Conservation (phyloP, 1,284 basidiomycete genomes). For the Cutaneotrichosporon mucoides region DNA sequence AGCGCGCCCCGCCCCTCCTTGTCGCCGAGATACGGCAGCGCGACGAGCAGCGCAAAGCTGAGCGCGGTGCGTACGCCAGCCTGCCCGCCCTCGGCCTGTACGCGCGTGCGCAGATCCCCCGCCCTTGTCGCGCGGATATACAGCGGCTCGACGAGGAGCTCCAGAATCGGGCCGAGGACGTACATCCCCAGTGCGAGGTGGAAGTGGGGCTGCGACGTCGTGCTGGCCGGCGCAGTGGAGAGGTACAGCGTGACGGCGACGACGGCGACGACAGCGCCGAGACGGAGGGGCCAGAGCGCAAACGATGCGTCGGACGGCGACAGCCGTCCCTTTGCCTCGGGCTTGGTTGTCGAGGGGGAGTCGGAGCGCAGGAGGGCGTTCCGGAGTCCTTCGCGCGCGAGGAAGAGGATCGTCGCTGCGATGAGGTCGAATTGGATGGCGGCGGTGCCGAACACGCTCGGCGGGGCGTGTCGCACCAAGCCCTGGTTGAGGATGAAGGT, state of each 20-base stretch:
- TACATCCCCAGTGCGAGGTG: conserved; percentile 63
- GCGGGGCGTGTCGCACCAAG: conserved; percentile 76
- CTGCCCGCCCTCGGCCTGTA: conserved; percentile 75
- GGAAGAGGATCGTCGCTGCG: conserved; percentile 82
- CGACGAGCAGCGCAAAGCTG: conserved; percentile 61
- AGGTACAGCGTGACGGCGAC: conserved; percentile 56
- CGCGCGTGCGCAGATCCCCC: conserved; percentile 59
- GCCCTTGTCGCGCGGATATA: conserved; percentile 69
- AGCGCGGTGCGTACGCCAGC: conserved; percentile 68
- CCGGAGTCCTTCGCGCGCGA: conserved; percentile 85
- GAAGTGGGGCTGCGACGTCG: conserved; percentile 63
- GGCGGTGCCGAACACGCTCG: conserved; percentile 78
- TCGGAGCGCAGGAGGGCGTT: conserved; percentile 61
- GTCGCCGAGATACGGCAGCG: conserved; percentile 27
- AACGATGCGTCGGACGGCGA: not conserved
- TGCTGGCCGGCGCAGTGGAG: conserved; percentile 54
- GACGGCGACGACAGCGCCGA: conserved; percentile 59
- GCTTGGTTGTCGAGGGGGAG: not conserved
- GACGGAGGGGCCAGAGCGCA: conserved; percentile 58
- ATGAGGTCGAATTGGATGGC: conserved; percentile 82
- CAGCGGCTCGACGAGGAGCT: conserved; percentile 76
- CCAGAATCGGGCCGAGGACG: conserved; percentile 65
- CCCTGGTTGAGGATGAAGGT: conserved; percentile 84
- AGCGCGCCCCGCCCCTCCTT: conserved; percentile 54
- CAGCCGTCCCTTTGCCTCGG: not conserved